Percentiles rank a stretch among this genome's conserved stretches.
Conservation (phyloP, 345 rosid species). For the Dipteronia sinensis region DNA sequence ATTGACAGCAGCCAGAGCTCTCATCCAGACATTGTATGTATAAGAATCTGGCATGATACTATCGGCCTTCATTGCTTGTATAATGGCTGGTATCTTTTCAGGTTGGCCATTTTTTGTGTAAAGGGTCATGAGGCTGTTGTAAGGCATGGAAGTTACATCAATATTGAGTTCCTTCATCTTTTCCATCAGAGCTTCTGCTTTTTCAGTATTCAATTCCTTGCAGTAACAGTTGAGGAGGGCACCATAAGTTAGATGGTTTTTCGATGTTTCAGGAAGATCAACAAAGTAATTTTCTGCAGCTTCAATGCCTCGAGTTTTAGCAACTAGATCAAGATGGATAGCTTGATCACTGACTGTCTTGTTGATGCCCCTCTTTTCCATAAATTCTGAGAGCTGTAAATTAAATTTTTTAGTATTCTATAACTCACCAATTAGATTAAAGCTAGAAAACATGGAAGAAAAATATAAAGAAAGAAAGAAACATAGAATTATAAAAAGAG, state of each 20-base stretch:
- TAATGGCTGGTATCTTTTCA: constrained; percentile 60
- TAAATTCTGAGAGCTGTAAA: constrained; percentile 75
- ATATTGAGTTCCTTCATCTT: constrained; percentile 95
- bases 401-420: neutral
- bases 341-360: constrained; percentile 96
- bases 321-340: constrained; percentile 90
- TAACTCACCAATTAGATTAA: neutral
- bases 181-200: constrained; percentile 73
- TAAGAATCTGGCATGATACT: constrained; percentile 61
- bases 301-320: constrained; percentile 71
- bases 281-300: constrained; percentile 84
- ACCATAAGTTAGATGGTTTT: constrained; percentile 72
- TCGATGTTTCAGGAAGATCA: constrained; percentile 77
- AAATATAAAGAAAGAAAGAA: neutral
- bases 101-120: constrained; percentile 64
- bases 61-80: constrained; percentile 84
- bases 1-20: constrained; percentile 72
- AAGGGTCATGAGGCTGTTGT: constrained; percentile 90
- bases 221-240: constrained; percentile 93
- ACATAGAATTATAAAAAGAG: neutral
- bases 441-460: neutral
- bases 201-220: constrained; percentile 71
- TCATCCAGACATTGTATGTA: constrained; percentile 94
- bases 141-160: constrained; percentile 69
- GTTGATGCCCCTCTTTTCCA: constrained; percentile 81